A percentile compares a stretch with the other conserved stretches of the same genome.
phyloP scores from a whole-genome alignment of 2,329 filamentous ascomycete genomes.

The Alternaria sp. region DNA sequence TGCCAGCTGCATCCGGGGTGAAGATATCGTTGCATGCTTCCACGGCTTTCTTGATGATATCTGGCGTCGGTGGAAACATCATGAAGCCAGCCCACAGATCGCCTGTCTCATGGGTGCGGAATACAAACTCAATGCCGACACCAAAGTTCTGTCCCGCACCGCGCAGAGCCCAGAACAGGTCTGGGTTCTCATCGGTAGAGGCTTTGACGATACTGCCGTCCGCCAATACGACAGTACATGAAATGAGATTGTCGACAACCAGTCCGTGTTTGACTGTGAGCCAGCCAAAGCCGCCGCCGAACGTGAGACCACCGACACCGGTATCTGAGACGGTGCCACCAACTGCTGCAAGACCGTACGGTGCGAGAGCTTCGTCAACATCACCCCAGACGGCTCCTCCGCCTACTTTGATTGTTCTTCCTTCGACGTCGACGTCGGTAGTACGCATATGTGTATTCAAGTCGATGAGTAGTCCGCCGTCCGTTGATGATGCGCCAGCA shows the following conservation, averaged over 20 bases:
- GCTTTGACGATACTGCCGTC: constrained; percentile 53
- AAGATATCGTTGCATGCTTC: constrained; percentile 9
- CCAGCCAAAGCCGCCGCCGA: constrained; percentile 65
- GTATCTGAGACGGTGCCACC: constrained; percentile 23
- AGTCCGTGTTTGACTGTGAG: constrained; percentile 62
- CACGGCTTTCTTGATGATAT: constrained; percentile 3
- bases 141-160: constrained; percentile 67
- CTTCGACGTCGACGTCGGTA: constrained; percentile 3
- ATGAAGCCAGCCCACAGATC: constrained; percentile 19
- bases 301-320: constrained; percentile 55
- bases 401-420: constrained; percentile 8
- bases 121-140: constrained; percentile 54
- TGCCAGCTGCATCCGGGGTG: background rate
- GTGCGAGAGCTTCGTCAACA: constrained; percentile 10
- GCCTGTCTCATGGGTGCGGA: constrained; percentile 45
- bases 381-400: constrained; percentile 13
- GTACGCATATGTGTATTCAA: constrained; percentile 12
- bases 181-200: constrained; percentile 39
- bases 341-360: constrained; percentile 9
- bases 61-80: constrained; percentile 7
- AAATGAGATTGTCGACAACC: constrained; percentile 60
- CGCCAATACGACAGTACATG: constrained; percentile 59
- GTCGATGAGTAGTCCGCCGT: constrained; percentile 13
- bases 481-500: constrained; percentile 13
- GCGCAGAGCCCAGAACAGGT: constrained; percentile 63